phyloP scores from a whole-genome alignment of 345 rosid genomes.

The Capsella bursapastoris region DNA sequence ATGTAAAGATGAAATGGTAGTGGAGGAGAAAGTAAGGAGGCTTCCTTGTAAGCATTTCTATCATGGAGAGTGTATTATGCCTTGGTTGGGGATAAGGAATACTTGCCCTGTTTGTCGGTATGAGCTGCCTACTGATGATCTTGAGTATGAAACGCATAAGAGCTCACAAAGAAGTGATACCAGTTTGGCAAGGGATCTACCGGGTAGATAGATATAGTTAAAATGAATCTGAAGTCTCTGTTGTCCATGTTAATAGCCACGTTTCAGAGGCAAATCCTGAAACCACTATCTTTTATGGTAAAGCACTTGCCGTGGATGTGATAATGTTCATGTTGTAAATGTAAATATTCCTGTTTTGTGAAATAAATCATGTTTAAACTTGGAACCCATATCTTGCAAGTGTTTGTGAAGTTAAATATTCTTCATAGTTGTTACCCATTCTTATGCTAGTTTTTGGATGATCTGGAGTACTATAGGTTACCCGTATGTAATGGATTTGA shows the following conservation, averaged over 20 bases:
- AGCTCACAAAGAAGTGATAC: conserved; percentile 30
- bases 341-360: conserved; percentile 33
- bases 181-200: neutral
- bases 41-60: conserved; percentile 59
- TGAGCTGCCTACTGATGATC: conserved; percentile 62
- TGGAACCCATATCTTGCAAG: conserved; percentile 21
- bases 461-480: neutral
- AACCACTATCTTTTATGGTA: conserved; percentile 33
- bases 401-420: conserved; percentile 15
- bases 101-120: conserved; percentile 62
- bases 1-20: conserved; percentile 55
- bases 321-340: conserved; percentile 43
- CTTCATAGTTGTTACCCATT: neutral
- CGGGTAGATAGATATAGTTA: conserved; percentile 31
- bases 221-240: conserved; percentile 4
- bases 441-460: neutral
- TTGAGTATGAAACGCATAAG: conserved; percentile 49
- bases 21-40: conserved; percentile 49
- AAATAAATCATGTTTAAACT: conserved; percentile 28
- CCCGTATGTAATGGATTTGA: neutral
- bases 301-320: conserved; percentile 5
- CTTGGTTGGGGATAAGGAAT: conserved; percentile 58
- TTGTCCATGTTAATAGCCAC: conserved; percentile 23
- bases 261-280: conserved; percentile 26
- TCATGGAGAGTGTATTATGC: conserved; percentile 58